These are phyloP conservation scores for Taxillus chinensis DNA, from an alignment of 164 flowering plant genomes.

Conservation along the genomic window DNA sequence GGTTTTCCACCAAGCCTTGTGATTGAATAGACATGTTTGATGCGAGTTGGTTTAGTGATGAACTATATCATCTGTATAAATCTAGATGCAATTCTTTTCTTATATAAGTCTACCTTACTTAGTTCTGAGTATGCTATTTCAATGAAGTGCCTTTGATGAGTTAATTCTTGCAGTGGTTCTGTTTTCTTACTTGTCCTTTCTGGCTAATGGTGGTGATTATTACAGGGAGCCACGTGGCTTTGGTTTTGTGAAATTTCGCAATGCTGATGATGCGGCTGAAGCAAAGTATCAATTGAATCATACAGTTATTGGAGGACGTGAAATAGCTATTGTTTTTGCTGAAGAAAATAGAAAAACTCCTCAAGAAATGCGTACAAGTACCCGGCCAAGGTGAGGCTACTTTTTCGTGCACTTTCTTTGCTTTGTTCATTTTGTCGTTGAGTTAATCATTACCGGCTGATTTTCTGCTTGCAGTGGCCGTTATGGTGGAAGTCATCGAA, in stretches of 20 bases:
- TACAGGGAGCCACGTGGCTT: slow-evolving; percentile 4
- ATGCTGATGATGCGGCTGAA: slow-evolving; percentile 4
- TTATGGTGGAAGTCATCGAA: neutral
- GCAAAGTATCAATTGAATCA: slow-evolving; percentile 1
- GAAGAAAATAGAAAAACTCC: slow-evolving; percentile 5
- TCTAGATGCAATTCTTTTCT: too few species aligned
- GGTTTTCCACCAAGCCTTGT: too few species aligned
- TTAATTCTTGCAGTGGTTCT: too few species aligned
- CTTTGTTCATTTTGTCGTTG: neutral
- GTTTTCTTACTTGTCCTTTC: too few species aligned
- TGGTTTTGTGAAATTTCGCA: slow-evolving; percentile 4
- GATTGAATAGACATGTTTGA: too few species aligned
- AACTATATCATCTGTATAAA: too few species aligned
- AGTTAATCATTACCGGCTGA: neutral
- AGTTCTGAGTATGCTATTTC: too few species aligned
- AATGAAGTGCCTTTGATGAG: too few species aligned
- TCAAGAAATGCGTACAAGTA: slow-evolving; percentile 2
- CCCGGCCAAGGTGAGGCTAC: neutral
- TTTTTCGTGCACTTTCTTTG: neutral
- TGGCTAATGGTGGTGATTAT: neutral
- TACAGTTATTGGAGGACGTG: slow-evolving; percentile 1
- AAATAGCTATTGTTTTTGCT: slow-evolving; percentile 4
- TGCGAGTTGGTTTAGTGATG: too few species aligned
- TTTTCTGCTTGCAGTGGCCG: neutral
- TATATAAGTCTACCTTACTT: too few species aligned